phyloP scores from a whole-genome alignment of 306 rosid species.

The Echinosophora koreensis region DNA sequence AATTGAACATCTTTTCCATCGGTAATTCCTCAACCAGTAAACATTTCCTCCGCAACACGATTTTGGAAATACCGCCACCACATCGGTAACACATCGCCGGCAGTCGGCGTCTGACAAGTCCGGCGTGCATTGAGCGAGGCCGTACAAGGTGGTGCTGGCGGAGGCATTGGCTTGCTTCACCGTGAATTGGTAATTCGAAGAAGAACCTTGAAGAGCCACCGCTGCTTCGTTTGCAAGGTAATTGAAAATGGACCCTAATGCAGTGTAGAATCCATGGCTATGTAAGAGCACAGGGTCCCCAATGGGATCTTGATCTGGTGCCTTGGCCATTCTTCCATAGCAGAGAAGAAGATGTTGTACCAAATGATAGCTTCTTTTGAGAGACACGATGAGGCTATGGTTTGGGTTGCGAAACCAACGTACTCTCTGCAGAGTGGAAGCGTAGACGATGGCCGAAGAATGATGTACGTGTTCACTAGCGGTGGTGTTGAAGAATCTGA shows the following conservation, averaged over 20 bases:
- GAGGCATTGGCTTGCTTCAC: slow-evolving; percentile 50
- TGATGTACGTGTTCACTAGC: background rate
- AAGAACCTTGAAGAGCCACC: background rate
- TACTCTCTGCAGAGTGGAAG: slow-evolving; percentile 56
- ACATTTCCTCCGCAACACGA: slow-evolving; percentile 58
- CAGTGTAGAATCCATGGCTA: slow-evolving; percentile 35
- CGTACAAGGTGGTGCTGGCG: slow-evolving; percentile 29
- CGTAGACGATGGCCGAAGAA: slow-evolving; percentile 44
- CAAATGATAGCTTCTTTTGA: slow-evolving; percentile 53
- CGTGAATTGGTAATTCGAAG: slow-evolving; percentile 30
- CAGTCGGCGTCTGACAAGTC: slow-evolving; percentile 47
- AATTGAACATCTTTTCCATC: too few species aligned
- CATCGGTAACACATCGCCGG: slow-evolving; percentile 44
- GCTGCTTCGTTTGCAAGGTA: slow-evolving; percentile 44
- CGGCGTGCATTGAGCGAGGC: slow-evolving; percentile 61
- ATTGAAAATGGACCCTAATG: slow-evolving; percentile 42
- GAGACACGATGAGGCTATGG: slow-evolving; percentile 31
- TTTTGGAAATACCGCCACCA: slow-evolving; percentile 40
- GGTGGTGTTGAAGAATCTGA: slow-evolving; percentile 55
- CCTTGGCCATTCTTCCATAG: slow-evolving; percentile 47
- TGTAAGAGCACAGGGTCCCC: slow-evolving; percentile 51
- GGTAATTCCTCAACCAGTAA: too few species aligned
- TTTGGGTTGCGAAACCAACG: slow-evolving; percentile 45
- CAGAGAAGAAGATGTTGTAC: slow-evolving; percentile 57
- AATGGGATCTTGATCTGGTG: slow-evolving; percentile 48